phyloP scores from a whole-genome alignment of 345 rosid species.

The Cardamine resedifolia region DNA sequence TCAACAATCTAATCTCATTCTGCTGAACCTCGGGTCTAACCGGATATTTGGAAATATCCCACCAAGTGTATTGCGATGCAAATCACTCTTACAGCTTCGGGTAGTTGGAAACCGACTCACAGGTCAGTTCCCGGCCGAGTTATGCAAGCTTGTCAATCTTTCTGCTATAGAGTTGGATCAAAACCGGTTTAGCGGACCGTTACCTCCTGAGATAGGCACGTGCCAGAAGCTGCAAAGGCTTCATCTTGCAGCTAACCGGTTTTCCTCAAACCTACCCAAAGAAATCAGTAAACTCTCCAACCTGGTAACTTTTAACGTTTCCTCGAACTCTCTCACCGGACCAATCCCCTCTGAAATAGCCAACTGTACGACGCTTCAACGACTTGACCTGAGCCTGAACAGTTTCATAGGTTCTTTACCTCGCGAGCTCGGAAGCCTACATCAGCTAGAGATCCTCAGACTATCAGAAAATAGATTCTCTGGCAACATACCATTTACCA shows the following conservation, averaged over 20 bases:
- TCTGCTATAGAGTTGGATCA: slow-evolving; percentile 77
- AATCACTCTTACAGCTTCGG: slow-evolving; percentile 64
- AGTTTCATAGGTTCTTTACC: slow-evolving; percentile 65
- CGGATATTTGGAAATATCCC: slow-evolving; percentile 70
- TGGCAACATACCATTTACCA: slow-evolving; percentile 60
- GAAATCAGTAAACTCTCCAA: slow-evolving; percentile 75
- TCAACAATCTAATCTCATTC: slow-evolving; percentile 48
- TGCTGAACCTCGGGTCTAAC: slow-evolving; percentile 74
- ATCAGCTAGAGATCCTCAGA: slow-evolving; percentile 78
- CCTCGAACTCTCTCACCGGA: slow-evolving; percentile 71
- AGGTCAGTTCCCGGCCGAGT: slow-evolving; percentile 73
- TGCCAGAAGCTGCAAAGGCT: slow-evolving; percentile 79
- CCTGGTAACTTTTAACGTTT: slow-evolving; percentile 78
- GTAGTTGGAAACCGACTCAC: slow-evolving; percentile 63
- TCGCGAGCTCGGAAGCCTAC: slow-evolving; percentile 67
- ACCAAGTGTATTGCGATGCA: slow-evolving; percentile 53
- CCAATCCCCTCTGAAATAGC: slow-evolving; percentile 65
- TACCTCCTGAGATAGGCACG: slow-evolving; percentile 65
- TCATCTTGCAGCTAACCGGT: slow-evolving; percentile 69
- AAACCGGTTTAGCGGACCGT: slow-evolving; percentile 72
- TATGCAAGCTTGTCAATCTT: slow-evolving; percentile 73
- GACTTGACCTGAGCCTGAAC: slow-evolving; percentile 81
- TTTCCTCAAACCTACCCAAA: slow-evolving; percentile 58
- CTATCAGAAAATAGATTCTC: slow-evolving; percentile 84
- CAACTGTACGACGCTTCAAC: slow-evolving; percentile 79